Evolutionary conservation across 768 basidiomycete species (phyloP), one percentile per base, ranked within the genome.

Genomic region (Trametopsis cervina): DNA sequence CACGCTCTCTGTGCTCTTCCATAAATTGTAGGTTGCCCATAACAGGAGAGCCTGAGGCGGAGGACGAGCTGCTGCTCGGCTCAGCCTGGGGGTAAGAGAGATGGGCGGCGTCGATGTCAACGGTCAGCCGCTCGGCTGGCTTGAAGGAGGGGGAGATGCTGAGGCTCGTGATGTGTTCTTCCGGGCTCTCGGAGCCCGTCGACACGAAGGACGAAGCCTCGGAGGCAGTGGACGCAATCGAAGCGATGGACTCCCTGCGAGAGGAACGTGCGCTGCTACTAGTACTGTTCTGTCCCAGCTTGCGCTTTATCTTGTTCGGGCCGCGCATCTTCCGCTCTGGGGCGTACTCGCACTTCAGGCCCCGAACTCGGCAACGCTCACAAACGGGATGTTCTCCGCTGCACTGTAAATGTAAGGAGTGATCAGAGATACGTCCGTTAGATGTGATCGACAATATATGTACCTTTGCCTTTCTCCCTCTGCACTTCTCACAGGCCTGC

Each of bases 401-500:
- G 62, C 85, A 88, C 82, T 86, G 60, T 39, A 27, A 15, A 18
- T 36, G 36, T 22, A 29, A 44, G 20, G 21, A 9, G 2, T 4
- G 12, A 38, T 26, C 18, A 22, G 15, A 17, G 1, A 20, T 18
- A 39, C 13, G 26, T n/a, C n/a, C n/a, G n/a, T n/a, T n/a, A n/a
- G n/a, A n/a, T n/a, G n/a, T n/a, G n/a, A n/a, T n/a, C n/a, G n/a
- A 9, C 27, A 40, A 29, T 36, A 33, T 12, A 37, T 43, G 41
- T 54, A 85, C 85, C 73, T 88, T 89, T 24, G 82, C 84, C 62
- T 87, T 89, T 42, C 84, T 66, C 0, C 70, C 71, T 12, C 85
- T 74, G 60, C 85, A 87, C 59, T 83, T 83, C 57, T 86, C 80
- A 63, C 85, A 88, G 2, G 84, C 84, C 57, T 86, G 84, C 0